Evolutionary conservation across 768 basidiomycete genomes (phyloP).

Genomic region (Rhodotorula babjevae): DNA sequence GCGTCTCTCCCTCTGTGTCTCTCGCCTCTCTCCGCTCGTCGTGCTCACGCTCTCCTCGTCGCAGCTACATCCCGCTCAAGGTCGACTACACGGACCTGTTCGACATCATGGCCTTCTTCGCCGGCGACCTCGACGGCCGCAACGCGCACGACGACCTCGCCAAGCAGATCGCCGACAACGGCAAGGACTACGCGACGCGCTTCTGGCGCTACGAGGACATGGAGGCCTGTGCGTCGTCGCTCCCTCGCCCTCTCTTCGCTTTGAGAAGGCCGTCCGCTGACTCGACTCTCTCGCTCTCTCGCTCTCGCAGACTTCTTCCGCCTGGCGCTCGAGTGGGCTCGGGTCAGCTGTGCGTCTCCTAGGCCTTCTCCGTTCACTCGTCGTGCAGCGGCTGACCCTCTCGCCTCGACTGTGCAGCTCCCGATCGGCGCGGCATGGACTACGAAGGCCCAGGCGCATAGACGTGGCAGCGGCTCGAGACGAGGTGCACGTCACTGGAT

Average conservation of each 20-base stretch:
- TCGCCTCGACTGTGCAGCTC: background rate
- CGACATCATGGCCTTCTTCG: conserved; percentile 69
- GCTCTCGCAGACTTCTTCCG: conserved; percentile 39
- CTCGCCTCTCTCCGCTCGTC: background rate
- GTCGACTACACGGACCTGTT: conserved; percentile 51
- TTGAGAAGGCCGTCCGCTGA: background rate
- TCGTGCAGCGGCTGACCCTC: background rate
- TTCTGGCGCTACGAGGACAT: conserved; percentile 44
- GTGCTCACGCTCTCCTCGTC: background rate
- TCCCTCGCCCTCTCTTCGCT: background rate
- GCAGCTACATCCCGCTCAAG: conserved; percentile 43
- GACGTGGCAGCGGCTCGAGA: background rate
- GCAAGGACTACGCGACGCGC: conserved; percentile 45
- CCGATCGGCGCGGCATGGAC: conserved; percentile 18
- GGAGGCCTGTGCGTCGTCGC: conserved; percentile 40
- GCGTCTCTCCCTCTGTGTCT: conserved; percentile 1
- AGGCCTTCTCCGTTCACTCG: too few relatives aligned
- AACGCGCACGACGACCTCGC: conserved; percentile 62
- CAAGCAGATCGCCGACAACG: conserved; percentile 56
- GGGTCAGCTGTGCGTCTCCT: conserved; percentile 26
- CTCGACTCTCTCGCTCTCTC: background rate
- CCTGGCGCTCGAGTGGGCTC: conserved; percentile 43
- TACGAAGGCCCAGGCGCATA: conserved; percentile 12
- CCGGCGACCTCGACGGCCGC: conserved; percentile 59
- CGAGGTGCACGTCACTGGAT: too few relatives aligned